Base-by-base conservation (phyloP, 192 early-diverging fungal species). In the Coemansia sp. region DNA sequence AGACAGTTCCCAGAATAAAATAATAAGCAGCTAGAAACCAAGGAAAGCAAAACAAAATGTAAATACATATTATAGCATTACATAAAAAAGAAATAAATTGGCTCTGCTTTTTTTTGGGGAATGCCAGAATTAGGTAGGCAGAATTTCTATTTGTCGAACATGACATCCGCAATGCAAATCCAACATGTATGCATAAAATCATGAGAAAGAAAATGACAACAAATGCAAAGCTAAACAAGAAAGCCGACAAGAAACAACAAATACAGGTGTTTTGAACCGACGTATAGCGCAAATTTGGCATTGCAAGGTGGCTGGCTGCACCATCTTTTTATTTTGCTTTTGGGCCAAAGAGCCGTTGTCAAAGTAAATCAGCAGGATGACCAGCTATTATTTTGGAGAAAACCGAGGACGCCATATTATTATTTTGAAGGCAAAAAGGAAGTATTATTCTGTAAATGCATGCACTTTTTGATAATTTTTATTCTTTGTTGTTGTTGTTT, bases 161-260 rank as follows among this genome's bases (percentile, higher is more conserved):
- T 42, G 39, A 42, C 39, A 42, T 42, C 39, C 52, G 52, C 28
- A 29, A 54, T 54, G 52, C 13, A 54, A 54, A 54, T 54, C 52
- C 13, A 5, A 29, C 52, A 54, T 16, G 28, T 54, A 29, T 54
- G 28, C 27, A 54, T 29, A 13, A 2, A 29, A 29, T 29, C 19
- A 29, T 25, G 25, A 29, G 52, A 25, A 28, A 16, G 25, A 14
- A 54, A 54, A 51, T n/a, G 52, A 19, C 25, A 30, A 13, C 13
- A 4, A 42, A 42, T 13, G 16, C 39, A 42, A 42, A 42, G 16
- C 2, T 8, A 42, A 42, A 9, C 39, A 42, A 42, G 13, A 5
- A 42, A 42, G 14, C 39, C 8, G 8, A 42, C 39, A 42, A 42
- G 13, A 42, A 42, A 18, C 39, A 18, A 16, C 8, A n/a, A 3